These are phyloP conservation scores for Yarrowia osloensis DNA, from an alignment of 805 yeast species.

Conservation along the genomic window DNA sequence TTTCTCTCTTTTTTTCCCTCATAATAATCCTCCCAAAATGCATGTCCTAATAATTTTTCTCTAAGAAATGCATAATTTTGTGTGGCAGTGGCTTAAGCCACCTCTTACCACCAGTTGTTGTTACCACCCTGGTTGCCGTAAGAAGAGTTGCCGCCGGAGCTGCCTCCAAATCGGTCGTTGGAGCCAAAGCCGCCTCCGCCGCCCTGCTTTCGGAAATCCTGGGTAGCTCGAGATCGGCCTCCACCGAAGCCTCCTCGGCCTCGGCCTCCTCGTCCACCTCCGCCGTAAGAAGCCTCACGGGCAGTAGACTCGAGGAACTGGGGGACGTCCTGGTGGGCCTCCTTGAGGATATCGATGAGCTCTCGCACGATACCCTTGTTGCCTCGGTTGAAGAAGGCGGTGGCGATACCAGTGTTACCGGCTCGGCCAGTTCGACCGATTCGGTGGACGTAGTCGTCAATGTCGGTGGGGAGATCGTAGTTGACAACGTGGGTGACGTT, in stretches of 20 bases:
- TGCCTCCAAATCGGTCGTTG: constrained; percentile 36
- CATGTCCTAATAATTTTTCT: constrained; percentile 8
- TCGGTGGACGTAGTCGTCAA: constrained; percentile 98
- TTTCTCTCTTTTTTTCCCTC: not conserved
- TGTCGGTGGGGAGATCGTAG: constrained; percentile 94
- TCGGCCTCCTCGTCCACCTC: constrained; percentile 55
- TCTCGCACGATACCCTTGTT: constrained; percentile 88
- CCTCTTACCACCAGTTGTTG: constrained; percentile 31
- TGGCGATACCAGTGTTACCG: constrained; percentile 97
- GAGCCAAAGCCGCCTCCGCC: constrained; percentile 42
- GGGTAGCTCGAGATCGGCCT: constrained; percentile 45
- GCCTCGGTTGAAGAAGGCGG: constrained; percentile 96
- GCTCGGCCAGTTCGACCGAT: constrained; percentile 99
- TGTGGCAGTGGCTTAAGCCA: not conserved
- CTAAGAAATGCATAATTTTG: constrained; percentile 25
- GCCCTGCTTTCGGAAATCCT: constrained; percentile 56
- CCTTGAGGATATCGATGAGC: constrained; percentile 79
- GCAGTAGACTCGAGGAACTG: constrained; percentile 76
- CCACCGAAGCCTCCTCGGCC: constrained; percentile 47
- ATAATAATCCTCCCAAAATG: constrained; percentile 15
- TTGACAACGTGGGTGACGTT: constrained; percentile 97
- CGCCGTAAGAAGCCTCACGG: constrained; percentile 67
- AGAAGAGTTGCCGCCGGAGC: constrained; percentile 32
- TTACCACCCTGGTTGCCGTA: constrained; percentile 35
- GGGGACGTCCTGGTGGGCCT: constrained; percentile 98